phyloP scores from a whole-genome alignment of 75 land plant species.

The Cryptomeria japonica region DNA sequence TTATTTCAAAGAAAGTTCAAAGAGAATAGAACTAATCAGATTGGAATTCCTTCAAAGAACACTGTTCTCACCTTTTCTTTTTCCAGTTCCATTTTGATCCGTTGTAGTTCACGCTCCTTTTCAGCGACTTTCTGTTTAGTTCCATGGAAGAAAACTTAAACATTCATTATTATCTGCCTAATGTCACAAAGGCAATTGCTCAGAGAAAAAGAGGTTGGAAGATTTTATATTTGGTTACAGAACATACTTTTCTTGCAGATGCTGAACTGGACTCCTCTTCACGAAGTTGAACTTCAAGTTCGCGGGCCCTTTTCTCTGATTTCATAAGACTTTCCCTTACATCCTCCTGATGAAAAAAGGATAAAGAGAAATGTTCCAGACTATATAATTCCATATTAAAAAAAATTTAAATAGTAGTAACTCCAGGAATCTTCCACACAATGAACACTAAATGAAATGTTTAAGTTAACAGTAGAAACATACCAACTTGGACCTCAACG shows the following conservation, averaged over 20 bases:
- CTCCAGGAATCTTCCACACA: background rate
- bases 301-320: slow-evolving; percentile 74
- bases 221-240: background rate
- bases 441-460: background rate
- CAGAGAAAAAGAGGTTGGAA: background rate
- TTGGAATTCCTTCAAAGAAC: background rate
- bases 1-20: background rate
- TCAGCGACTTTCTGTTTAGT: slow-evolving; percentile 54
- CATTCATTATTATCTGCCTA: background rate
- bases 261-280: slow-evolving; percentile 48
- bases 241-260: slow-evolving; percentile 50
- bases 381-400: background rate
- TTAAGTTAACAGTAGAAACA: background rate
- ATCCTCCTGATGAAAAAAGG: slow-evolving; percentile 55
- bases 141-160: background rate
- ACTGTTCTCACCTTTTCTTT: slow-evolving; percentile 76
- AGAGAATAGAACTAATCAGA: background rate
- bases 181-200: background rate
- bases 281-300: slow-evolving; percentile 66
- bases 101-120: slow-evolving; percentile 53
- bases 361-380: background rate
- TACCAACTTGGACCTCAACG: slow-evolving; percentile 80
- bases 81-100: slow-evolving; percentile 60
- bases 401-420: background rate
- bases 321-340: slow-evolving; percentile 64